Evolutionary conservation across 2,329 filamentous ascomycete species (phyloP).

Genomic region (Coniochaeta sp.): DNA sequence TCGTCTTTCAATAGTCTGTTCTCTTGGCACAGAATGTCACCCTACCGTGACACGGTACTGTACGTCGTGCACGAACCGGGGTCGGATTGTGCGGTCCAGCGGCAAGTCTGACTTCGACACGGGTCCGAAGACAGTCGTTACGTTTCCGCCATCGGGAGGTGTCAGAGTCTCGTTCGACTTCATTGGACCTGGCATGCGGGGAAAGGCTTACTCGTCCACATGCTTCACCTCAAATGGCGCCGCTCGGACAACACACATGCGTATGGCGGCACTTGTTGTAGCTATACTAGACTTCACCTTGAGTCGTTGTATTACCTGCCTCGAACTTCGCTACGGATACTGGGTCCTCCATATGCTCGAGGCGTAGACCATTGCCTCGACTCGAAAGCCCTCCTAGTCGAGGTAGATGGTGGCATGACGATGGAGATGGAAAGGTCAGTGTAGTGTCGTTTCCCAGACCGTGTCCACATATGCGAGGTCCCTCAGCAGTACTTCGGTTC

Average conservation of each 20-base stretch:
- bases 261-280: background rate
- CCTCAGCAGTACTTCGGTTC: too few species aligned
- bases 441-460: background rate
- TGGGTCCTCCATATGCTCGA: background rate
- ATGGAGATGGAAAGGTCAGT: background rate
- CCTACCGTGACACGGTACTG: background rate
- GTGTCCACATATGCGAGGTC: too few species aligned
- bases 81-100: background rate
- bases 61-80: background rate
- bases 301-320: background rate
- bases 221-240: background rate
- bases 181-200: background rate
- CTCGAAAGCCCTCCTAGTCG: background rate
- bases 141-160: background rate
- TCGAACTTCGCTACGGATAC: background rate
- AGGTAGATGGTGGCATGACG: background rate
- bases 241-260: background rate
- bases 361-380: background rate
- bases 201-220: background rate
- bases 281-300: background rate
- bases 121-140: background rate
- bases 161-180: background rate
- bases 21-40: background rate
- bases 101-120: background rate
- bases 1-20: background rate